Conservation (phyloP, 257 asterid genomes). For the Verbena officinalis region DNA sequence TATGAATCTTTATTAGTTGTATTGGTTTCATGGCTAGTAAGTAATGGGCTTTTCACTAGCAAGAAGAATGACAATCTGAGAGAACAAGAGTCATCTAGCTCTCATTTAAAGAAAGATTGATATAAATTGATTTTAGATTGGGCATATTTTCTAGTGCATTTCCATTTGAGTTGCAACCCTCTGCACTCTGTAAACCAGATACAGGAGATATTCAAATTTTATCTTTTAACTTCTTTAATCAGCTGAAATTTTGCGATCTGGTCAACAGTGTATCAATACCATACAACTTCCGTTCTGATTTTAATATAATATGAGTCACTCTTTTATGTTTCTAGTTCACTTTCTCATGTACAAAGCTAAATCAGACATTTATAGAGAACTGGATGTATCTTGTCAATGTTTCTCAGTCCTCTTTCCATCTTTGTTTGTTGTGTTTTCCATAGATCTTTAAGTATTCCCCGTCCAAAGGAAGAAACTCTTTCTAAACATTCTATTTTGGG, state of each 20-base stretch:
- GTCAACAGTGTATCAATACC: slow-evolving; percentile 1
- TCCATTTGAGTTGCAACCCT: background rate
- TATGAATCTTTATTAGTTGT: slow-evolving; percentile 3
- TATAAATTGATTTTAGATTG: background rate
- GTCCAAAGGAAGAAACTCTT: slow-evolving; percentile 87
- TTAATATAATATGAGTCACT: slow-evolving; percentile 9
- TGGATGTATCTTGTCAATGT: slow-evolving; percentile 24
- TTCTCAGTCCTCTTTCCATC: slow-evolving; percentile 19
- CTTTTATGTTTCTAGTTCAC: slow-evolving; percentile 16
- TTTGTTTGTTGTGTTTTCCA: slow-evolving; percentile 20
- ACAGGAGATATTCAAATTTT: slow-evolving; percentile 12
- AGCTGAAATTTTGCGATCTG: background rate
- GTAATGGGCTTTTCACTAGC: background rate
- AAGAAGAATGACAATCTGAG: background rate
- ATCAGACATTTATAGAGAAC: background rate
- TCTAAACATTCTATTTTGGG: slow-evolving; percentile 92
- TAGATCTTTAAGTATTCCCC: slow-evolving; percentile 68
- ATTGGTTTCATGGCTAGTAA: background rate
- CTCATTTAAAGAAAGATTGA: slow-evolving; percentile 8
- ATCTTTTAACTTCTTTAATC: background rate
- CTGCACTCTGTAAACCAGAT: background rate
- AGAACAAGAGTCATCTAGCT: background rate
- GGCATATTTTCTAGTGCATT: no score
- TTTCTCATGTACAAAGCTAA: background rate
- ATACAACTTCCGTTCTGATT: background rate